A percentile compares a stretch with the other conserved stretches of the same genome.
phyloP scores from a whole-genome alignment of 768 basidiomycete genomes.

The Paxillus involutus region DNA sequence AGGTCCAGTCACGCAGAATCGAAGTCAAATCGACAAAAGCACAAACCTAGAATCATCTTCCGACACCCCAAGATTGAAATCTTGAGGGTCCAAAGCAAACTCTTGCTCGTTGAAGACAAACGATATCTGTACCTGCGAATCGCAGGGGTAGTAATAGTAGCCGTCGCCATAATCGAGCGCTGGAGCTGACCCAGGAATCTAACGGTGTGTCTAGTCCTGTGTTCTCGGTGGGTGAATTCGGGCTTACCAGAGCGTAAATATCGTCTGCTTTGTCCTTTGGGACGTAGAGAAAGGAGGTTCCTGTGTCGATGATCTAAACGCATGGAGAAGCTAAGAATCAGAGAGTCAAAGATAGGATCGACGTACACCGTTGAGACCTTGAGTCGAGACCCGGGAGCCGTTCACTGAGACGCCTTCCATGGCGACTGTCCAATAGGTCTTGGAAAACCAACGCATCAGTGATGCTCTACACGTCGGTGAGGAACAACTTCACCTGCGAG shows the following conservation, averaged over 20 bases:
- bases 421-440: slow-evolving; percentile 63
- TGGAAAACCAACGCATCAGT: neutral
- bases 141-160: slow-evolving; percentile 59
- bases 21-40: neutral
- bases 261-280: slow-evolving; percentile 40
- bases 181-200: slow-evolving; percentile 51
- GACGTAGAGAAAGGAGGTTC: slow-evolving; percentile 65
- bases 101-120: slow-evolving; percentile 44
- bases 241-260: slow-evolving; percentile 47
- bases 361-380: slow-evolving; percentile 15
- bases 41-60: slow-evolving; percentile 28
- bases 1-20: neutral
- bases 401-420: slow-evolving; percentile 47
- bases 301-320: slow-evolving; percentile 62
- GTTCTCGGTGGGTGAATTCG: neutral
- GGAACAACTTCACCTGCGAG: slow-evolving; percentile 30
- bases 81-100: slow-evolving; percentile 43
- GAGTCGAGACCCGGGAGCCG: slow-evolving; percentile 8
- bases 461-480: neutral
- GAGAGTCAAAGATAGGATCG: slow-evolving; percentile 1
- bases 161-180: slow-evolving; percentile 45
- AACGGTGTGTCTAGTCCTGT: neutral
- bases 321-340: neutral
- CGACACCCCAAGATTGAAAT: slow-evolving; percentile 57
- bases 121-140: slow-evolving; percentile 31